Evolutionary conservation across 2,329 filamentous ascomycete species (phyloP).

Genomic region (Stachybotrys elegans): DNA sequence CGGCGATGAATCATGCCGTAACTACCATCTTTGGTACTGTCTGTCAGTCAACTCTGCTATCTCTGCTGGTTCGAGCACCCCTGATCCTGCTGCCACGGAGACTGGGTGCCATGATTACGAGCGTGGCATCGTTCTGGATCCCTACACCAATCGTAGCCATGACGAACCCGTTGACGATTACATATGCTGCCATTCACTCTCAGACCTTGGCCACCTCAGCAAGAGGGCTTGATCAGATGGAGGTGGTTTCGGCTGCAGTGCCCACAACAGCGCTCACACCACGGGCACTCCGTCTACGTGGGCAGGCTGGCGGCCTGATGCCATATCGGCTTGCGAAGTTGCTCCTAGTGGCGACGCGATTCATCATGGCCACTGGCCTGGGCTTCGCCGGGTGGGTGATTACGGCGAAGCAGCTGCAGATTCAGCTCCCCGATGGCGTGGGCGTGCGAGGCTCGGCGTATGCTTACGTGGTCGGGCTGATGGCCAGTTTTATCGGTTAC

Average conservation of each 20-base stretch:
- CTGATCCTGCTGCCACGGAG: conserved; percentile 77
- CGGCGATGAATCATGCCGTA: conserved; percentile 74
- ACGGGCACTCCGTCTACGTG: conserved; percentile 39
- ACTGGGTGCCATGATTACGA: conserved; percentile 57
- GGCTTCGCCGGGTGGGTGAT: conserved; percentile 97
- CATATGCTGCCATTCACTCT: conserved; percentile 90
- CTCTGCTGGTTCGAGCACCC: conserved; percentile 76
- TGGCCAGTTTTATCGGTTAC: conserved; percentile 94
- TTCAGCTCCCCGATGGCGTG: conserved; percentile 48
- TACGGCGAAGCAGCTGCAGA: conserved; percentile 72
- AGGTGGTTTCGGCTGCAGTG: conserved; percentile 67
- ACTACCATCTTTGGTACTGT: conserved; percentile 91
- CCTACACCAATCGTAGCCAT: conserved; percentile 80
- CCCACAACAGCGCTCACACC: conserved; percentile 69
- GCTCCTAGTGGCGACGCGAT: conserved; percentile 81
- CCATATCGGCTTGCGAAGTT: conserved; percentile 90
- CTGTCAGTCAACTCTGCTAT: conserved; percentile 78
- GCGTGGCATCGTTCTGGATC: conserved; percentile 73
- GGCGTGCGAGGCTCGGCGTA: conserved; percentile 77
- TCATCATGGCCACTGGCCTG: conserved; percentile 84
- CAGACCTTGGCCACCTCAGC: conserved; percentile 74
- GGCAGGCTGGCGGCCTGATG: conserved; percentile 54
- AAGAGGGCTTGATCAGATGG: conserved; percentile 73
- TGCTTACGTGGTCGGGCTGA: conserved; percentile 87
- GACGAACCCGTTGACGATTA: conserved; percentile 87